These are phyloP conservation scores for Hymenoscyphus salicellus DNA, from an alignment of 2,329 filamentous ascomycete genomes.

Conservation along the genomic window DNA sequence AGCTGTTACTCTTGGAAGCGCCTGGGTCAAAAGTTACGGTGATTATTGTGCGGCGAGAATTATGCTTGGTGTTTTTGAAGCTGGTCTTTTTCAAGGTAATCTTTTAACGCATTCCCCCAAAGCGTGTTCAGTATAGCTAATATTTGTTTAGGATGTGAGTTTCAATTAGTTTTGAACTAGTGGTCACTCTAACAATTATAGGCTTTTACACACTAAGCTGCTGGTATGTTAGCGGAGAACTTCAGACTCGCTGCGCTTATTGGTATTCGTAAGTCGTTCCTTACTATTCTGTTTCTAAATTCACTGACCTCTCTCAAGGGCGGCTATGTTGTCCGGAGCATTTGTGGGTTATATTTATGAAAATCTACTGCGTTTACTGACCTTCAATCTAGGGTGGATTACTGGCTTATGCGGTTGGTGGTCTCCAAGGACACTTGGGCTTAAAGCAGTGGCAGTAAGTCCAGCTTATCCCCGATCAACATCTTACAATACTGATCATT, in stretches of 20 bases:
- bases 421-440: background rate
- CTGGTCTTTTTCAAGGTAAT: constrained; percentile 13
- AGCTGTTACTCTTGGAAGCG: constrained; percentile 11
- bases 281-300: too few species aligned
- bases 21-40: constrained; percentile 13
- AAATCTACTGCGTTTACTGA: background rate
- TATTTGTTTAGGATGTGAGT: too few species aligned
- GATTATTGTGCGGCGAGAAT: constrained; percentile 10
- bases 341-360: background rate
- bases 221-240: background rate
- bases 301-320: background rate
- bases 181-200: background rate
- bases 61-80: constrained; percentile 15
- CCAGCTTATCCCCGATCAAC: background rate
- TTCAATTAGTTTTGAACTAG: too few species aligned
- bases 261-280: background rate
- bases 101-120: background rate
- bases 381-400: background rate
- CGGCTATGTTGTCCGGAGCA: background rate
- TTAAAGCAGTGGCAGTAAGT: background rate
- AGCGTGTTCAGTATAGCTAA: too few species aligned
- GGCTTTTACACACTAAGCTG: background rate
- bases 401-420: background rate
- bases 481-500: background rate
- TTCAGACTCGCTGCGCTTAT: background rate